Base-by-base conservation (phyloP, 306 rosid species). In the Gleditsia sinensis region DNA sequence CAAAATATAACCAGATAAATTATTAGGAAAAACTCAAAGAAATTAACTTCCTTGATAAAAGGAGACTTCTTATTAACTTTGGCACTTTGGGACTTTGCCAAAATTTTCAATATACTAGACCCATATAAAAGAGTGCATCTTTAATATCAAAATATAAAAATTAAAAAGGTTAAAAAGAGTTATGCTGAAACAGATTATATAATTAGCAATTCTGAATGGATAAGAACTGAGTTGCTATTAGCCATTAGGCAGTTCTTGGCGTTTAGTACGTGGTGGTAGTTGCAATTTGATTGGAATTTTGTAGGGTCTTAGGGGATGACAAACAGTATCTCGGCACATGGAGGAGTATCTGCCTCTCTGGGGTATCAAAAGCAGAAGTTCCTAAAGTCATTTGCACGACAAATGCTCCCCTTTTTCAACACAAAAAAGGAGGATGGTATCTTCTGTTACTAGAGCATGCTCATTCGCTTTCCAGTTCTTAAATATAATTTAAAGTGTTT, bases 331-430 rank as follows among this genome's bases (percentile, higher is more conserved):
- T 37, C 30, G 8, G 43, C 71, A 76, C 75, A 58, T 71, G 80
- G 69, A 51, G 62, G 61, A 46, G 80, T 51, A 67, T 71, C 59
- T 71, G 39, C 39, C 71, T 53, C 55, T 39, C 78, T 54, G 75
- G 69, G 69, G 13, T 40, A 67, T 17, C 57, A 65, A 81, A 81
- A 81, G 78, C 19, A 62, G 75, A 37, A 69, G 57, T 70, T 63
- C 45, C 71, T 19, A 40, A 56, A 68, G 39, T 50, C 65, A 46
- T 46, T 66, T 76, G 23, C 60, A 65, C 27, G n/a, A 76, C 53
- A 71, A 37, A 72, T 72, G 85, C 73, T 62, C 32, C 67, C 32
- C 37, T 40, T 81, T 81, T 72, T 72, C 45, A 33, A 21, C 48
- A 55, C 71, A 64, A 7, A 65, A 81, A 59, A 65, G 71, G 50